Conservation (phyloP, 1,284 basidiomycete genomes). For the Butyriboletus pseudospeciosus region DNA sequence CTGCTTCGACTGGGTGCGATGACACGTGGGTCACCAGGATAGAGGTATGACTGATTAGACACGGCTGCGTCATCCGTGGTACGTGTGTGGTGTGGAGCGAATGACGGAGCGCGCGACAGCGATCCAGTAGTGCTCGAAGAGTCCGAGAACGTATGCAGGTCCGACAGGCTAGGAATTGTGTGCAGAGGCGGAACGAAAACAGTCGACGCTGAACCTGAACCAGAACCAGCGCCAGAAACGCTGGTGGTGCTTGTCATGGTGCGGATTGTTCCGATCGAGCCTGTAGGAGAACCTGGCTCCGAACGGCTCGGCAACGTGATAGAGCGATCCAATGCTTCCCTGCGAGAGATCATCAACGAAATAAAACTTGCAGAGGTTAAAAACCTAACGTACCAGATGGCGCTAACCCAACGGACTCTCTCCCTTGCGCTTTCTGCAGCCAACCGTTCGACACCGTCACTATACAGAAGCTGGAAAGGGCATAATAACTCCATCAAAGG, state of each 20-base stretch:
- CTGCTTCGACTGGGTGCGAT: slow-evolving; percentile 62
- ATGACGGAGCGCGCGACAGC: slow-evolving; percentile 37
- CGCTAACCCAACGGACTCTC: slow-evolving; percentile 81
- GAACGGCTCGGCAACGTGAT: slow-evolving; percentile 50
- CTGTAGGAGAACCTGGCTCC: slow-evolving; percentile 60
- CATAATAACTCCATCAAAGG: slow-evolving; percentile 66
- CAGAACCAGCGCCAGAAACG: slow-evolving; percentile 35
- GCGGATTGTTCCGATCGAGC: slow-evolving; percentile 65
- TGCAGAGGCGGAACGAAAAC: slow-evolving; percentile 68
- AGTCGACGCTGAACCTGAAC: slow-evolving; percentile 58
- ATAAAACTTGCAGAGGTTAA: background rate
- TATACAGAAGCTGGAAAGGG: slow-evolving; percentile 84
- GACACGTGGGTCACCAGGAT: slow-evolving; percentile 62
- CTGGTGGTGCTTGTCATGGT: slow-evolving; percentile 44
- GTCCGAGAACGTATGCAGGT: slow-evolving; percentile 44
- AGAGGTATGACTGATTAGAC: slow-evolving; percentile 57
- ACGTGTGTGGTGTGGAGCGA: slow-evolving; percentile 54
- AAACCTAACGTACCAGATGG: slow-evolving; percentile 64
- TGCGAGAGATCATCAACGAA: slow-evolving; percentile 29
- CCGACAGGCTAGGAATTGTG: slow-evolving; percentile 62
- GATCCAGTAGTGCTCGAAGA: slow-evolving; percentile 37
- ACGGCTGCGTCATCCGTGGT: slow-evolving; percentile 69
- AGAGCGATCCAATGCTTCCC: slow-evolving; percentile 62
- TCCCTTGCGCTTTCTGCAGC: slow-evolving; percentile 80
- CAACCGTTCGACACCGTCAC: slow-evolving; percentile 80